Base-by-base conservation (phyloP, 495 filamentous ascomycete genomes). In the Aspergillus egyptiacus region DNA sequence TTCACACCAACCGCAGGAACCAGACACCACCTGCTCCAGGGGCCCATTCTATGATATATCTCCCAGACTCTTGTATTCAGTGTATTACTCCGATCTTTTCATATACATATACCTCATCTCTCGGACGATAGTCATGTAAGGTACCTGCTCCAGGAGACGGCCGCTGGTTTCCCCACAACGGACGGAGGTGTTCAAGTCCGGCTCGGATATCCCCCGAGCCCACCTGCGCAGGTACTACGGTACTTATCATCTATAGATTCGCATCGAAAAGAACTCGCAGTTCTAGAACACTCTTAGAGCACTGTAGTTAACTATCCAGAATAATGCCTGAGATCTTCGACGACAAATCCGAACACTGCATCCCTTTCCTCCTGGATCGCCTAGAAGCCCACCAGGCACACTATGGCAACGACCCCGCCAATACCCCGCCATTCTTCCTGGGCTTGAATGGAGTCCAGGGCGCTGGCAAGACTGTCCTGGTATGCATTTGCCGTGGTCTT, bases 381-480 rank as follows among this genome's bases (percentile, higher is more conserved):
- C 70, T 94, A 42, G 66, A 68, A 20, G 53, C 62, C 19, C 79
- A 90, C 64, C 61, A 59, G 31, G 57, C 56, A 36, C 62, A 61
- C 39, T 58, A 67, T 51, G 56, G 64, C 20, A 41, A 61, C 54
- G 42, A 65, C 37, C 48, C 56, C 43, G 56, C 60, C 39, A 64
- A 71, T 45, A 62, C 72, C 48, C 72, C 76, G 38, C 77, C 79
- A 24, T 76, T 83, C 60, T 79, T 83, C 61, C 61, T 84, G 15
- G 80, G 80, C 13, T 55, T 84, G 40, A 83, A 83, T 55, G 80
- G 74, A 33, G 71, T 94, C 13, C 90, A 95, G 64, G 91, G 91
- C 38, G 86, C 85, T 36, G 91, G 91, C 32, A 97, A 97, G 68
- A 91, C 90, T 1, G 91, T 90, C 3, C 74, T 96, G 56, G 90